These are phyloP conservation scores for Serendipita sp. DNA, from an alignment of 768 basidiomycete species.

Conservation along the genomic window DNA sequence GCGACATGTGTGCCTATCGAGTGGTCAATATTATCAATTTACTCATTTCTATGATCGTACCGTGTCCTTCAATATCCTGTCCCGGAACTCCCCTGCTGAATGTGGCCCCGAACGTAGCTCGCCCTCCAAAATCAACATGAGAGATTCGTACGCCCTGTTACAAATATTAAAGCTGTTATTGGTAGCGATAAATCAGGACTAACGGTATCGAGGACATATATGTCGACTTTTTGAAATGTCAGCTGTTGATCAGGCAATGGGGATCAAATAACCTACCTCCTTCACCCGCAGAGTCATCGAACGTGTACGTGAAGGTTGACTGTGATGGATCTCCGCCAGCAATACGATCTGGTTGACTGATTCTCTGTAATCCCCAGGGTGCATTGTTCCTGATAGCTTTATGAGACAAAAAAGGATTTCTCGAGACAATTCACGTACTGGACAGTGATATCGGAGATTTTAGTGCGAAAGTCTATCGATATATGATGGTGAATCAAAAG, in stretches of 20 bases:
- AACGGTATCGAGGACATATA: conserved; percentile 7
- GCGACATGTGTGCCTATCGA: not conserved
- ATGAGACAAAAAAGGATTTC: not conserved
- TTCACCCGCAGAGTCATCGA: not conserved
- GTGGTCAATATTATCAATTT: not conserved
- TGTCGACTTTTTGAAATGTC: conserved; percentile 3
- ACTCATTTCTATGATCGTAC: conserved; percentile 1
- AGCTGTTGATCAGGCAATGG: not conserved
- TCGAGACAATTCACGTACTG: not conserved
- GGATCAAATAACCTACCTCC: not conserved
- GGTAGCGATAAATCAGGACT: not conserved
- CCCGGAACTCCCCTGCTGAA: not conserved
- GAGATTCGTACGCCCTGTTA: not conserved
- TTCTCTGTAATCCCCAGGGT: conserved; percentile 5
- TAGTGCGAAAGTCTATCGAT: too few relatives aligned
- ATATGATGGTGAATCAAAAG: too few relatives aligned
- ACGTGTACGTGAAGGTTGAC: not conserved
- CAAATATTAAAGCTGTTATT: not conserved
- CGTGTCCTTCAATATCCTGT: conserved; percentile 10
- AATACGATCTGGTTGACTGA: not conserved
- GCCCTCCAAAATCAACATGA: not conserved
- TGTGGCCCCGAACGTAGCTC: not conserved
- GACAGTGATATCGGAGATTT: too few relatives aligned
- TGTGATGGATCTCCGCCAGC: not conserved
- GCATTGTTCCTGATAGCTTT: not conserved